Base-by-base conservation (phyloP, 257 asterid genomes). In the Salvia miltiorrhiza region DNA sequence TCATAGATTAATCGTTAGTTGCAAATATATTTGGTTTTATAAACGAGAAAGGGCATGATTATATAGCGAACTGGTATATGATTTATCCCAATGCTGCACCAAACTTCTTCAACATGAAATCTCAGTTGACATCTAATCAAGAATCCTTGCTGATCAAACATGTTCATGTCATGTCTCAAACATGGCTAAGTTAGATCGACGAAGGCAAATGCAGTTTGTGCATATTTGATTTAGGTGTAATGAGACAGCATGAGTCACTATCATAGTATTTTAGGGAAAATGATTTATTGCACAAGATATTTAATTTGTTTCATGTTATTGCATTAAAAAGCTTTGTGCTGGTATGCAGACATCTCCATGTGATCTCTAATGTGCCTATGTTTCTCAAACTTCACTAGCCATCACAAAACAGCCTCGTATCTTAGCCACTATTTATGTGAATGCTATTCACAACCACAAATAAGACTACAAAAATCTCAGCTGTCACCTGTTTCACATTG, bases 281-380 rank as follows among this genome's bases (percentile, higher is more conserved):
- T 24, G 11, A 55, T 11, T 24, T 12, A 16, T 54, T 13, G 61
- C 17, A 12, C 2, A 26, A 55, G 40, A 26, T 20, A 24, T 24
- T n/a, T n/a, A n/a, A n/a, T n/a, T 24, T 5, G 5, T 54, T 54
- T 54, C 61, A 54, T 4, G 9, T 24, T 26, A 54, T 26, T 54
- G 39, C 61, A 54, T 54, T 26, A 54, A 24, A 54, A 10, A 1
- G 10, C 20, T 24, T 13, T 54, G 61, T 5, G 28, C 4, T 53
- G 6, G 3, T 12, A 24, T 54, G 58, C n/a, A 69, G 72, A 69
- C 76, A 76, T 12, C 58, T 75, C 72, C 75, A 75, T 69, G 80
- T 69, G 76, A 26, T 54, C 32, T 30, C 10, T 65, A 39, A 54
- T 24, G 60, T 54, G 37, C 35, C 23, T 9, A 53, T 53, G 10